Evolutionary conservation across 495 filamentous ascomycete genomes (phyloP).

Genomic region (Podospora fimiseda): DNA sequence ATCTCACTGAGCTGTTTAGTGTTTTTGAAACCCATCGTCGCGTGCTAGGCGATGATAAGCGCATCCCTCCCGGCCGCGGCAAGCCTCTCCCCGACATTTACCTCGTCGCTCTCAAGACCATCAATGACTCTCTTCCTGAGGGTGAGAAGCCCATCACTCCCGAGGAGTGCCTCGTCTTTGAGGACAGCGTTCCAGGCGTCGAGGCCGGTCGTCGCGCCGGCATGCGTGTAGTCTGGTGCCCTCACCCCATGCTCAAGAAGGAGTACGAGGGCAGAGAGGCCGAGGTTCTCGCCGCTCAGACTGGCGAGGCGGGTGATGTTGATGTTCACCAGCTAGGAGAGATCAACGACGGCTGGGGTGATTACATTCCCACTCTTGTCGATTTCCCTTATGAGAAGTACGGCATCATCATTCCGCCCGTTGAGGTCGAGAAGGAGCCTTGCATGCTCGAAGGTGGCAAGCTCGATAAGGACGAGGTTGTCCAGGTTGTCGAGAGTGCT

Average conservation of each 20-base stretch:
- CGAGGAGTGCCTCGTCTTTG: slow-evolving; percentile 91
- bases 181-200: slow-evolving; percentile 88
- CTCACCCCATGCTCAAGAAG: slow-evolving; percentile 71
- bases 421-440: slow-evolving; percentile 30
- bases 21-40: slow-evolving; percentile 61
- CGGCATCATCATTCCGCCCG: slow-evolving; percentile 50
- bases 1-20: slow-evolving; percentile 66
- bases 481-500: slow-evolving; percentile 13
- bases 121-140: slow-evolving; percentile 64
- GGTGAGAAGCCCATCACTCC: slow-evolving; percentile 65
- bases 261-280: slow-evolving; percentile 70
- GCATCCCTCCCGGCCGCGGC: slow-evolving; percentile 72
- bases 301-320: slow-evolving; percentile 54
- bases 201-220: slow-evolving; percentile 87
- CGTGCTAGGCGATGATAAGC: slow-evolving; percentile 79
- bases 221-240: slow-evolving; percentile 92
- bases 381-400: slow-evolving; percentile 69
- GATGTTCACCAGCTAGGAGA: slow-evolving; percentile 49
- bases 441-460: slow-evolving; percentile 25
- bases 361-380: slow-evolving; percentile 54
- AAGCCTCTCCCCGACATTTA: slow-evolving; percentile 97
- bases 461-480: slow-evolving; percentile 13
- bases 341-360: slow-evolving; percentile 68
- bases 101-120: slow-evolving; percentile 72
- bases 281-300: slow-evolving; percentile 78